Evolutionary conservation across 495 filamentous ascomycete species (phyloP).

Genomic region (Neurospora sp.): DNA sequence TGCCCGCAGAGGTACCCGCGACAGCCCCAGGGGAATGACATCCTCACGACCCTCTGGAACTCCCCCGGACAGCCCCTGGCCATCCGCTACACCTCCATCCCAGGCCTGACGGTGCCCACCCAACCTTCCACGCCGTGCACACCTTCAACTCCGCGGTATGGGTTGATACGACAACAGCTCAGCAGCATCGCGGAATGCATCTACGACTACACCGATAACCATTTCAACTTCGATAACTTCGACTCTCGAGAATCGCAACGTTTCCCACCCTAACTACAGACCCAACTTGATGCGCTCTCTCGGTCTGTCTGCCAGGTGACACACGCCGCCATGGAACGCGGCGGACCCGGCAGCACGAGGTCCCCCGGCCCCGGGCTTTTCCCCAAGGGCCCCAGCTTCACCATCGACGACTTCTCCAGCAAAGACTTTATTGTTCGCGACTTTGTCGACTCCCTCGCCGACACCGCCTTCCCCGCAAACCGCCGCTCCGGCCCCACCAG

Average conservation of each 20-base stretch:
- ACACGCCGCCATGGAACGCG: conserved; percentile 33
- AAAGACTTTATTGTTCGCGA: conserved; percentile 97
- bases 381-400: conserved; percentile 70
- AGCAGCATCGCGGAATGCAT: not conserved
- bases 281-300: conserved; percentile 7
- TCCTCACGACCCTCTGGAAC: not conserved
- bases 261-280: not conserved
- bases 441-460: conserved; percentile 89
- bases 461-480: conserved; percentile 61
- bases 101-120: not conserved
- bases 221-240: not conserved
- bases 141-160: not conserved
- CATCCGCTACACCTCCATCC: not conserved
- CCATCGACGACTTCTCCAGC: conserved; percentile 77
- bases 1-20: not conserved
- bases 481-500: conserved; percentile 62
- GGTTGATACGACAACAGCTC: not conserved
- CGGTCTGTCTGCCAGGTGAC: conserved; percentile 9
- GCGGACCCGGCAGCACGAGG: conserved; percentile 39
- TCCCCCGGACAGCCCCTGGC: not conserved
- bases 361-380: conserved; percentile 69
- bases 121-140: not conserved
- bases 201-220: not conserved
- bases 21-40: not conserved
- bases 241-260: not conserved